Evolutionary conservation across 2,329 filamentous ascomycete genomes (phyloP), one percentile per base, ranked within the genome.

Genomic region (Shiraia bambusicola): DNA sequence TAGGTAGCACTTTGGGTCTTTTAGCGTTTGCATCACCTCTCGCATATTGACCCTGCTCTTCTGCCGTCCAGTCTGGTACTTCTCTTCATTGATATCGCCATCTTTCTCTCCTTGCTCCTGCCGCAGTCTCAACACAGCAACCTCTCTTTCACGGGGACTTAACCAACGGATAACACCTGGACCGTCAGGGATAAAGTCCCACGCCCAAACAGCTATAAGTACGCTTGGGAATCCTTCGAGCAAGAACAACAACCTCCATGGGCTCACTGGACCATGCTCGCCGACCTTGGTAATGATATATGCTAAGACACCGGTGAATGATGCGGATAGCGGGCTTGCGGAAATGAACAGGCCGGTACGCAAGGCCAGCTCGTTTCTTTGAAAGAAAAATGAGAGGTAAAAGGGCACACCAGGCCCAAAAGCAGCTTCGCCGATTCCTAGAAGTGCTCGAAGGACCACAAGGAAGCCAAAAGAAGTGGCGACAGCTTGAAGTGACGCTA

Each of bases 341-440:
- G 88, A 90, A 39, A 96, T 84, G 69, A 95, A 94, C 2, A 95
- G 77, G 15, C 89, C 91, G 0, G 87, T 93, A 27, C 91, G 77
- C 47, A 93, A 85, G 0, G 91, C 92, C 25, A 96, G 73, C 66
- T 97, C 92, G 33, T 81, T 72, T 6, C 79, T 70, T 11, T 73
- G 75, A 61, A 79, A 84, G 69, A 85, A 84, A 56, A 83, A 78
- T 0, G 80, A 82, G 7, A 85, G 65, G 47, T 82, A 84, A 57
- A 83, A 83, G 0, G 82, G 82, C 0, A 84, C 76, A 4, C 82
- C 82, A 0, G 81, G 80, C 1, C 76, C 75, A 54, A 84, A 84
- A 0, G 80, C 81, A 0, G 81, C 81, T 65, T 84, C 81, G 10
- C 75, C 72, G 32, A 82, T 70, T 1, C 79, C 80, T 3, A 83